phyloP scores from a whole-genome alignment of 148 eudicot species.

The Fagopyrum tataricum region DNA sequence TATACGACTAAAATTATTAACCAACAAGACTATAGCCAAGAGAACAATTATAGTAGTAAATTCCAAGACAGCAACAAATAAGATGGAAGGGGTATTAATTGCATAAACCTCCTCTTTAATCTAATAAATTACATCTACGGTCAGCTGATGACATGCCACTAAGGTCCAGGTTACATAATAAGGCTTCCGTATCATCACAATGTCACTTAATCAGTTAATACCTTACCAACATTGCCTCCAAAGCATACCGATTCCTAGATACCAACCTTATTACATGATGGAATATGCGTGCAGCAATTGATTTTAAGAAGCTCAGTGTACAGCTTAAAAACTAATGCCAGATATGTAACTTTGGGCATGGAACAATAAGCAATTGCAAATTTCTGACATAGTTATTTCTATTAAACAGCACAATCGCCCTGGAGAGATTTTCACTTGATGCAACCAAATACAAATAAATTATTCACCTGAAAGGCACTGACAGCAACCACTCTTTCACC shows the following conservation, averaged over 20 bases:
- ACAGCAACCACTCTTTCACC: constrained; percentile 87
- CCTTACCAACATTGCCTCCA: not conserved
- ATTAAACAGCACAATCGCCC: not conserved
- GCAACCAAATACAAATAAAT: not conserved
- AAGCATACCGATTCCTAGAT: not conserved
- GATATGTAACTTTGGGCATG: not conserved
- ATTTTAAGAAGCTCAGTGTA: not conserved
- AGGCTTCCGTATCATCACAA: too few relatives aligned
- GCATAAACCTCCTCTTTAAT: not conserved
- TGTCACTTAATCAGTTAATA: too few relatives aligned
- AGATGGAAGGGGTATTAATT: not conserved
- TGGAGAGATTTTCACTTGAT: not conserved
- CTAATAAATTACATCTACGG: not conserved
- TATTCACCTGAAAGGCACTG: constrained; percentile 84
- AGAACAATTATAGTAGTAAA: not conserved
- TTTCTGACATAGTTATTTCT: not conserved
- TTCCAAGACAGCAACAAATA: not conserved
- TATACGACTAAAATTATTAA: not conserved
- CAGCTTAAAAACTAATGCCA: not conserved
- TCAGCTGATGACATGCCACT: not conserved
- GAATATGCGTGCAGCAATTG: not conserved
- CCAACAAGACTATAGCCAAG: not conserved
- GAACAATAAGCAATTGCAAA: not conserved
- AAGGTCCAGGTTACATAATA: not conserved
- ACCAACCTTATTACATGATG: not conserved